phyloP scores from a whole-genome alignment of 2,329 filamentous ascomycete genomes.

The Sclerotinia glacialis region DNA sequence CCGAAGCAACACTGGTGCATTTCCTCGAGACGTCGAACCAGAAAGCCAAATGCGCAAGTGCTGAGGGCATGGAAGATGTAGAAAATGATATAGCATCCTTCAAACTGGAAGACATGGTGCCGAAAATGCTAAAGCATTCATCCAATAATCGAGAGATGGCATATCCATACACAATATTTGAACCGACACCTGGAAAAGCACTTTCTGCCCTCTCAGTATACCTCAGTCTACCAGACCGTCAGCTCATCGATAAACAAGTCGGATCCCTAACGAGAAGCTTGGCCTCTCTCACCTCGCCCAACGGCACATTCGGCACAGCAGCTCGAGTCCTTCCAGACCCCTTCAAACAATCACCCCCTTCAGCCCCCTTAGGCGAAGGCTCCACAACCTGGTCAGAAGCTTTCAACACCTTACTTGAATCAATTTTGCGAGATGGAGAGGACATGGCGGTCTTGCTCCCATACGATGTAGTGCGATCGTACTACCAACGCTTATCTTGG shows the following conservation, averaged over 20 bases:
- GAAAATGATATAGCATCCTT: constrained; percentile 13
- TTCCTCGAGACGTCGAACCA: constrained; percentile 31
- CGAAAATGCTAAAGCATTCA: constrained; percentile 39
- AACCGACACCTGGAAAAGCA: constrained; percentile 30
- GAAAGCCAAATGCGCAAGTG: background rate
- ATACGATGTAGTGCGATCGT: constrained; percentile 53
- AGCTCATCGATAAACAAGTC: constrained; percentile 34
- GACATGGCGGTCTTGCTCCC: constrained; percentile 57
- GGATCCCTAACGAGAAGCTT: constrained; percentile 34
- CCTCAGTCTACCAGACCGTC: constrained; percentile 33
- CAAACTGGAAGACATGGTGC: constrained; percentile 28
- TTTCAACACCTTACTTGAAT: constrained; percentile 56
- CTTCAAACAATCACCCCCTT: constrained; percentile 19
- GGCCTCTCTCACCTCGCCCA: constrained; percentile 34
- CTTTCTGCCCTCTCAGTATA: constrained; percentile 34
- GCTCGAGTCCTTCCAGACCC: constrained; percentile 32
- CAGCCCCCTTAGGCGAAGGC: constrained; percentile 30
- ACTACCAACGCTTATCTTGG: constrained; percentile 50
- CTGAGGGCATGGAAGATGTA: background rate
- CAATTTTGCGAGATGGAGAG: constrained; percentile 57
- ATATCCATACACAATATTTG: constrained; percentile 38
- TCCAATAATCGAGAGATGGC: constrained; percentile 36
- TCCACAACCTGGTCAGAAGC: constrained; percentile 53
- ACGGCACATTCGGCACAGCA: constrained; percentile 36
- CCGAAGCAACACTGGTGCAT: constrained; percentile 36